Evolutionary conservation across 805 yeast genomes (phyloP).

Genomic region (Priceomyces fermenticarens): DNA sequence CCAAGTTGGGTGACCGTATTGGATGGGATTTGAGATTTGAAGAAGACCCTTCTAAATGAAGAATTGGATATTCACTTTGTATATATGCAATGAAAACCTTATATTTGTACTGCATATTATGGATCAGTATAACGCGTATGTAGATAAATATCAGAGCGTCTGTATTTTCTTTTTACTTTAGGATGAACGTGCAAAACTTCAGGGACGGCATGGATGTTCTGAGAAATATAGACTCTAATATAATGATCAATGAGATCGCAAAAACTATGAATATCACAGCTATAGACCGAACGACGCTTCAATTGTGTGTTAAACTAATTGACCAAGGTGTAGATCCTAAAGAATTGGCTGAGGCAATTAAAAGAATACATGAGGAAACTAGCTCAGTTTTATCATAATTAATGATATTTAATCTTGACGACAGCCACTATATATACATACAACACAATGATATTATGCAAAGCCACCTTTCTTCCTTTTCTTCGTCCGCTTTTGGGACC

Average conservation of each 20-base stretch:
- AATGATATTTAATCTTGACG: neutral
- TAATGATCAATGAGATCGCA: neutral
- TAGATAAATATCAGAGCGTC: too few species aligned
- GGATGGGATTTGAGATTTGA: conserved; percentile 96
- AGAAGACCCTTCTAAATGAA: conserved; percentile 39
- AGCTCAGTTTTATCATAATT: conserved; percentile 9
- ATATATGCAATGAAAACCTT: neutral
- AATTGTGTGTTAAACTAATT: conserved; percentile 29
- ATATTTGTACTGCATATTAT: too few species aligned
- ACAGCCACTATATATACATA: neutral
- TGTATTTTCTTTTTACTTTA: too few species aligned
- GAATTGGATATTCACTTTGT: conserved; percentile 1
- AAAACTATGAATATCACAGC: conserved; percentile 15
- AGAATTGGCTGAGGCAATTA: conserved; percentile 23
- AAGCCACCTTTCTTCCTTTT: conserved; percentile 48
- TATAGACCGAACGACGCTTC: conserved; percentile 27
- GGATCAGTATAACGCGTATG: too few species aligned
- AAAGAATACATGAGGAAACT: conserved; percentile 25
- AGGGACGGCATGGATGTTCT: too few species aligned
- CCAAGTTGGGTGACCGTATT: conserved; percentile 83
- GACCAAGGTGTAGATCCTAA: conserved; percentile 41
- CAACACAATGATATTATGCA: conserved; percentile 22
- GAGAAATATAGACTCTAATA: neutral
- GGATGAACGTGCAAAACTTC: too few species aligned
- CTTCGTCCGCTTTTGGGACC: conserved; percentile 30